Evolutionary conservation across 331 rosid genomes (phyloP).

Genomic region (Rhamnella rubrinervis): DNA sequence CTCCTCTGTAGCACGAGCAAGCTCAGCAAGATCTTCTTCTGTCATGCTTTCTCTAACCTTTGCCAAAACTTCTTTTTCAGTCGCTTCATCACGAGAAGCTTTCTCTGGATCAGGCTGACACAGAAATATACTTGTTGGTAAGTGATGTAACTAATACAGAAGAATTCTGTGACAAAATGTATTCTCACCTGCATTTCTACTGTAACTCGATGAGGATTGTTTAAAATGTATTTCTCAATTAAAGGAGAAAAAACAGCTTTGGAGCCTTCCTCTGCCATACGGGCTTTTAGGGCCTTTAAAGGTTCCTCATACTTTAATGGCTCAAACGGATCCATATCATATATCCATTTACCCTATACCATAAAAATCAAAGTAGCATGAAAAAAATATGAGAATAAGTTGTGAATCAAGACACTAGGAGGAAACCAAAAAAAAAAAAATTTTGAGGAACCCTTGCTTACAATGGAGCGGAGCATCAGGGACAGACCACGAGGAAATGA

Average conservation of each 20-base stretch:
- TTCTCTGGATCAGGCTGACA: constrained; percentile 91
- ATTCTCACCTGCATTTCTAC: constrained; percentile 88
- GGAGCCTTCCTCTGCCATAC: constrained; percentile 82
- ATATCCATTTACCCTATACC: constrained; percentile 93
- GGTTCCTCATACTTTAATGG: constrained; percentile 95
- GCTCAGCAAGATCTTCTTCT: constrained; percentile 84
- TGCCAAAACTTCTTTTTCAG: constrained; percentile 67
- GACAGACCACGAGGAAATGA: constrained; percentile 98
- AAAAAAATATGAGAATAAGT: constrained; percentile 13
- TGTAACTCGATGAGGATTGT: constrained; percentile 81
- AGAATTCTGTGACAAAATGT: constrained; percentile 3
- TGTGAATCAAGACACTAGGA: constrained; percentile 9
- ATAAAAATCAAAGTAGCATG: constrained; percentile 3
- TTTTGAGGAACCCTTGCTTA: constrained; percentile 35
- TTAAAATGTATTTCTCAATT: constrained; percentile 79
- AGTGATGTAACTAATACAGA: constrained; percentile 16
- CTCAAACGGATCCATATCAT: constrained; percentile 96
- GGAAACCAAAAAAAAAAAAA: constrained; percentile 1
- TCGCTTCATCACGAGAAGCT: constrained; percentile 79
- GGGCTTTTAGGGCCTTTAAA: constrained; percentile 76
- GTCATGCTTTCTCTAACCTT: constrained; percentile 83
- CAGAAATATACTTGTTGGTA: constrained; percentile 27
- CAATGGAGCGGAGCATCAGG: constrained; percentile 92
- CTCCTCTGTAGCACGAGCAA: constrained; percentile 82
- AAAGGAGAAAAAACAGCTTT: constrained; percentile 87